Conservation (phyloP, 371 early-diverging fungal species). For the Actinomucor elegans region DNA sequence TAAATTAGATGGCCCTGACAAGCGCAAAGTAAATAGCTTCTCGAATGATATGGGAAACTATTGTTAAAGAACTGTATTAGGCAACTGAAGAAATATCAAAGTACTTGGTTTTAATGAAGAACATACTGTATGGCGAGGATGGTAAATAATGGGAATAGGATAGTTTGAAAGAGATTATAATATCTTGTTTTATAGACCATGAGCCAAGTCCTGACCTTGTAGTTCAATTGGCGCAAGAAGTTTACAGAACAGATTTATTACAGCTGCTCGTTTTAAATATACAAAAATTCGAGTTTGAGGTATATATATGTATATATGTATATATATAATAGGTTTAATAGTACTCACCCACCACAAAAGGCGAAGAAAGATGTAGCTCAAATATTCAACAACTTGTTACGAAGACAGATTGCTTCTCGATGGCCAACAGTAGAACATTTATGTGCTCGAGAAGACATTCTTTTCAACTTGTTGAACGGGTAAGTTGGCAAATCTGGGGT, state of each 20-base stretch:
- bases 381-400: slow-evolving; percentile 93
- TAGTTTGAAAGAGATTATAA: no score
- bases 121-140: slow-evolving; percentile 90
- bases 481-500: slow-evolving; percentile 34
- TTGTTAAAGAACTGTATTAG: slow-evolving; percentile 62
- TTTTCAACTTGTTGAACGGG: slow-evolving; percentile 81
- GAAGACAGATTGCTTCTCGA: slow-evolving; percentile 92
- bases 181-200: no score
- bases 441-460: slow-evolving; percentile 75
- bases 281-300: slow-evolving; percentile 92
- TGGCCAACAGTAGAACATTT: slow-evolving; percentile 96
- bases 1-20: slow-evolving; percentile 69
- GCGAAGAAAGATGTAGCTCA: slow-evolving; percentile 97
- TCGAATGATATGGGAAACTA: no score
- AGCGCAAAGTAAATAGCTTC: slow-evolving; percentile 58
- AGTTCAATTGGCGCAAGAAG: slow-evolving; percentile 92
- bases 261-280: slow-evolving; percentile 84
- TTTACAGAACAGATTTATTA: slow-evolving; percentile 87
- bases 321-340: slow-evolving; percentile 6
- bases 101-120: slow-evolving; percentile 87
- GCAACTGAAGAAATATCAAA: slow-evolving; percentile 95
- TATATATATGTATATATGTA: slow-evolving; percentile 12
- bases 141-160: no score
- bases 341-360: slow-evolving; percentile 44
- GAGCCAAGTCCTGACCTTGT: slow-evolving; percentile 92